phyloP scores from a whole-genome alignment of 2,329 filamentous ascomycete genomes.

The Lasiodiplodia sp. region DNA sequence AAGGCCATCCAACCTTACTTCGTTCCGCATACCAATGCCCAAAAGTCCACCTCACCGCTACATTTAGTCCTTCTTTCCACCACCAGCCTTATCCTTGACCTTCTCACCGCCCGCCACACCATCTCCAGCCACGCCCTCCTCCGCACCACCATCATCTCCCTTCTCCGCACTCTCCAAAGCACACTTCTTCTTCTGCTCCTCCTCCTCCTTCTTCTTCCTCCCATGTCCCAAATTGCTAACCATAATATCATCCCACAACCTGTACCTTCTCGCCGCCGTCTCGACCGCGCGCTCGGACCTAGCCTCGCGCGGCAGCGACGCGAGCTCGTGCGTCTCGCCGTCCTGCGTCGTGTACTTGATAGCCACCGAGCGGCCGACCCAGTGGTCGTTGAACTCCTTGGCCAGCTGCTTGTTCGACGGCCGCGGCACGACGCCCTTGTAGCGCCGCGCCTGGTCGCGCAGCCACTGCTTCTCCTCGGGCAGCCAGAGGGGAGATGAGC shows the following conservation, averaged over 20 bases:
- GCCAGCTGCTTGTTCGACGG: neutral
- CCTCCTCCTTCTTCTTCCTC: too few species aligned
- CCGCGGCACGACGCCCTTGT: neutral
- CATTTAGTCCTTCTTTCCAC: too few species aligned
- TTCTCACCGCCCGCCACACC: neutral
- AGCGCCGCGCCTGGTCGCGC: neutral
- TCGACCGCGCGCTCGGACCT: neutral
- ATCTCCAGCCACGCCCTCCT: neutral
- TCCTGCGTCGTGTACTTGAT: too few species aligned
- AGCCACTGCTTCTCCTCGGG: neutral
- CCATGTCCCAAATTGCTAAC: neutral
- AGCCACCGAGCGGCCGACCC: neutral
- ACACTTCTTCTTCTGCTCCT: too few species aligned
- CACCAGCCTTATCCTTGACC: neutral
- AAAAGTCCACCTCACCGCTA: neutral
- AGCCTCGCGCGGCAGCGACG: neutral
- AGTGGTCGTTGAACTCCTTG: neutral
- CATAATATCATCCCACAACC: neutral
- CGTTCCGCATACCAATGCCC: too few species aligned
- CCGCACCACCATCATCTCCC: neutral
- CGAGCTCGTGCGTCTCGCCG: neutral
- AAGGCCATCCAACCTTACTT: too few species aligned
- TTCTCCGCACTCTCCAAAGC: neutral
- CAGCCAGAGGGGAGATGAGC: neutral
- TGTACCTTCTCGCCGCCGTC: neutral